Evolutionary conservation across 352 stramenopile genomes (phyloP).

Genomic region (Blastocystis sp.): DNA sequence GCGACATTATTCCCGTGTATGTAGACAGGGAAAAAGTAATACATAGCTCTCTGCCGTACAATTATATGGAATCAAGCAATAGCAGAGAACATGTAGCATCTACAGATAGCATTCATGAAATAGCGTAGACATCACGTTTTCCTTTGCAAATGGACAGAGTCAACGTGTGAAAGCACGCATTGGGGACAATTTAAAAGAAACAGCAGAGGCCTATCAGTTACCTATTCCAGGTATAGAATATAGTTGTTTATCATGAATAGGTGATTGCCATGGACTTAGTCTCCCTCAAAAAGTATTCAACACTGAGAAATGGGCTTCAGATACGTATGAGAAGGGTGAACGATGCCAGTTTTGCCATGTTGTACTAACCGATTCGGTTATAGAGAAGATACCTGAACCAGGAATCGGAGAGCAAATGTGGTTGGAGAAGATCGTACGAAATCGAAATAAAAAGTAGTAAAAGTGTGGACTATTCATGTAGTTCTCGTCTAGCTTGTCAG

Average conservation of each 20-base stretch:
- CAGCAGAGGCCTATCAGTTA: slow-evolving; percentile 1
- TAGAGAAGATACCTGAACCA: not conserved
- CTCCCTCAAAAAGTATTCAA: slow-evolving; percentile 46
- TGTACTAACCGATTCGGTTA: not conserved
- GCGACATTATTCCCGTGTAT: not conserved
- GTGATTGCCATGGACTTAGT: not conserved
- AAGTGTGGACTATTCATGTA: not conserved
- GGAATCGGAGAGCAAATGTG: slow-evolving; percentile 40
- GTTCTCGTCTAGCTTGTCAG: slow-evolving; percentile 37
- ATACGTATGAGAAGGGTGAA: not conserved
- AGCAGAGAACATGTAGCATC: not conserved
- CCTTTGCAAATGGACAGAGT: not conserved
- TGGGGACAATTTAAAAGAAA: slow-evolving; percentile 32
- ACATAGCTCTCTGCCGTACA: not conserved
- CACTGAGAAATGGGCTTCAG: not conserved
- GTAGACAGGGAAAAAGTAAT: not conserved
- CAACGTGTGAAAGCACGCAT: slow-evolving; percentile 7
- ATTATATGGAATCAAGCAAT: not conserved
- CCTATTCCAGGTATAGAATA: not conserved
- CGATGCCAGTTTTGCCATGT: slow-evolving; percentile 37
- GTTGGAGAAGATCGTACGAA: slow-evolving; percentile 14
- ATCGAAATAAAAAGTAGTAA: not conserved
- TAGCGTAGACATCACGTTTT: slow-evolving; percentile 36
- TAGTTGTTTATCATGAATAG: not conserved
- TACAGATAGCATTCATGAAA: not conserved